These are phyloP conservation scores for Sarocladium strictum DNA, from an alignment of 2,329 filamentous ascomycete species.

Conservation along the genomic window DNA sequence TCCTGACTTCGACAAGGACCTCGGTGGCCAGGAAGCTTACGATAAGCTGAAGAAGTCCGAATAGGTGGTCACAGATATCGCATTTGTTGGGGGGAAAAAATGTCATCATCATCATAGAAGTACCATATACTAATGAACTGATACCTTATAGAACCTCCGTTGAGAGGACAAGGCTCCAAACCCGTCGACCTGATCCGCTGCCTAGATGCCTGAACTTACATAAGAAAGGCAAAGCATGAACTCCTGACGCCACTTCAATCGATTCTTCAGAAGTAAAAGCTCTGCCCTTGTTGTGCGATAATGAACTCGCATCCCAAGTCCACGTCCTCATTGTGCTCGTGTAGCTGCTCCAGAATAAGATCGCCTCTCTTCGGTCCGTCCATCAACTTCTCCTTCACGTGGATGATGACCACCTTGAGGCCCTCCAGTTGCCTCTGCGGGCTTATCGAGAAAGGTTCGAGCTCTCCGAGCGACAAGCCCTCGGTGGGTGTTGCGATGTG, in stretches of 20 bases:
- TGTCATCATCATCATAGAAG: background rate
- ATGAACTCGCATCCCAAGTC: slow-evolving; percentile 75
- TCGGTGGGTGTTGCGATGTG: slow-evolving; percentile 42
- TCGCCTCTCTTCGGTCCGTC: slow-evolving; percentile 63
- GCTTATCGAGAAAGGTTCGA: slow-evolving; percentile 22
- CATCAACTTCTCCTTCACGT: slow-evolving; percentile 79
- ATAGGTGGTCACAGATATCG: too few relatives aligned
- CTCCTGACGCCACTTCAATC: too few relatives aligned
- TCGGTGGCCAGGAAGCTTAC: slow-evolving; percentile 46
- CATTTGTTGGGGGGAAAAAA: too few relatives aligned
- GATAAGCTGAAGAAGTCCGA: slow-evolving; percentile 47
- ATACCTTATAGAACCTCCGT: slow-evolving; percentile 9
- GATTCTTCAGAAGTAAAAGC: slow-evolving; percentile 39
- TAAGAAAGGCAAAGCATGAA: too few relatives aligned
- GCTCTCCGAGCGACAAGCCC: slow-evolving; percentile 36
- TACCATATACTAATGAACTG: slow-evolving; percentile 8
- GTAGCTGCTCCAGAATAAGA: slow-evolving; percentile 64
- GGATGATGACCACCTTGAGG: slow-evolving; percentile 79
- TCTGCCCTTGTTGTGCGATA: slow-evolving; percentile 61
- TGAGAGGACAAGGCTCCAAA: too few relatives aligned
- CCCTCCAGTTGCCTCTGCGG: slow-evolving; percentile 55
- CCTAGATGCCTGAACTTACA: too few relatives aligned
- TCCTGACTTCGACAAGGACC: slow-evolving; percentile 48
- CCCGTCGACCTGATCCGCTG: too few relatives aligned
- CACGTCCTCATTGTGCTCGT: slow-evolving; percentile 56